Evolutionary conservation across 257 asterid species (phyloP).

Genomic region (Solanum ossicruentum): DNA sequence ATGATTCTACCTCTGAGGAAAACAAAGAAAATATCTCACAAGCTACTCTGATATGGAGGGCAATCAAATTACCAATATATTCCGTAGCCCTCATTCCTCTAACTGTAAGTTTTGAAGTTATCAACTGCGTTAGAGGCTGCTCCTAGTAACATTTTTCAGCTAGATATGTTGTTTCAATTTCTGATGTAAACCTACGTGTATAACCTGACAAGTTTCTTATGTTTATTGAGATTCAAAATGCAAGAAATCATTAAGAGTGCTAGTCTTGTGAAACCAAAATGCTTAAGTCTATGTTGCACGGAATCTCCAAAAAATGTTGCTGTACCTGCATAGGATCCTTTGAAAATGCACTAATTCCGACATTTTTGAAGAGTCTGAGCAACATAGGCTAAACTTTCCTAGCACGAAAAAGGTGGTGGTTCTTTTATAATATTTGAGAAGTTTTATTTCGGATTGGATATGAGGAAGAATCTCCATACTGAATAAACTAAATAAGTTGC

Average conservation of each 20-base stretch:
- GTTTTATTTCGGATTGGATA: not conserved
- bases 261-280: not conserved
- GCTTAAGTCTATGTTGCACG: not conserved
- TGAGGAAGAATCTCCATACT: not conserved
- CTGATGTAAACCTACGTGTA: not conserved
- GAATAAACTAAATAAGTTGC: not conserved
- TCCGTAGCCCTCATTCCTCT: constrained; percentile 67
- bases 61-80: constrained; percentile 65
- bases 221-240: not conserved
- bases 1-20: constrained; percentile 10
- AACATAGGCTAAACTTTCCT: not conserved
- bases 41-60: constrained; percentile 80
- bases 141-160: not conserved
- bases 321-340: too few species aligned
- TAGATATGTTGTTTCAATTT: not conserved
- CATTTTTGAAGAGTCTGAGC: too few species aligned
- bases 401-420: not conserved
- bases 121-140: not conserved
- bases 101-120: constrained; percentile 32
- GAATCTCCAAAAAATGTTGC: too few species aligned
- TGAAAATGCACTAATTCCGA: too few species aligned
- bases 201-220: not conserved
- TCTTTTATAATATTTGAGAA: not conserved
- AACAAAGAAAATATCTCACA: constrained; percentile 29
- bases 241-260: not conserved